Evolutionary conservation across 1,284 basidiomycete species (phyloP).

Genomic region (Chalciporus sp.): DNA sequence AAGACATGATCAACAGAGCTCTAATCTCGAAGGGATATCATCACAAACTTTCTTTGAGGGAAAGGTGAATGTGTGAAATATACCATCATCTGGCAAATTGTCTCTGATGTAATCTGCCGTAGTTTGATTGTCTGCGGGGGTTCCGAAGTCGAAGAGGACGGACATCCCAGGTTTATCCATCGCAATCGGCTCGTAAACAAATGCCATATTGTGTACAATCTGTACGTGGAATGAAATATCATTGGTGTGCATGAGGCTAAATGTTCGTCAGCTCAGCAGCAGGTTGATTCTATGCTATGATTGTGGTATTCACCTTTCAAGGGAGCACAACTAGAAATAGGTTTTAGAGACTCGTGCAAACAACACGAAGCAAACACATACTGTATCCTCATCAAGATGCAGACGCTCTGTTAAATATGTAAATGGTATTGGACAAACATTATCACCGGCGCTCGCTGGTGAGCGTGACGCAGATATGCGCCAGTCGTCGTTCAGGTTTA

Average conservation of each 20-base stretch:
- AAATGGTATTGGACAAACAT: slow-evolving; percentile 34
- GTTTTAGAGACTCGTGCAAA: background rate
- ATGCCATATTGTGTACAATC: slow-evolving; percentile 42
- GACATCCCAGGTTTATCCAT: slow-evolving; percentile 46
- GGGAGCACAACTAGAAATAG: slow-evolving; percentile 29
- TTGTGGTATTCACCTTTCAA: slow-evolving; percentile 28
- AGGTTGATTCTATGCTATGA: background rate
- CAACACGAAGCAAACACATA: slow-evolving; percentile 14
- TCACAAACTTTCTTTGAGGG: slow-evolving; percentile 43
- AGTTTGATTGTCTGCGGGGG: slow-evolving; percentile 32
- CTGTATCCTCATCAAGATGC: slow-evolving; percentile 29
- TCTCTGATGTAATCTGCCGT: slow-evolving; percentile 39
- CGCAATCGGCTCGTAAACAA: slow-evolving; percentile 54
- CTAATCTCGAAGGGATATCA: background rate
- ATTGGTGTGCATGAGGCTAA: slow-evolving; percentile 36
- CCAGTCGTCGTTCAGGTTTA: slow-evolving; percentile 26
- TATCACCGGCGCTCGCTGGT: slow-evolving; percentile 29
- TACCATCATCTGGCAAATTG: slow-evolving; percentile 15
- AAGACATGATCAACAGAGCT: slow-evolving; percentile 1
- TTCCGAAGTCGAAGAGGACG: slow-evolving; percentile 56
- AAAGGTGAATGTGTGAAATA: slow-evolving; percentile 51
- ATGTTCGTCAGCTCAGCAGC: background rate
- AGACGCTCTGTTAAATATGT: slow-evolving; percentile 17
- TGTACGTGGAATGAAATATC: slow-evolving; percentile 43
- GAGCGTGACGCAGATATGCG: slow-evolving; percentile 28